Evolutionary conservation across 345 rosid genomes (phyloP), one percentile per base, ranked within the genome.

Genomic region (Hirschfeldia incana): DNA sequence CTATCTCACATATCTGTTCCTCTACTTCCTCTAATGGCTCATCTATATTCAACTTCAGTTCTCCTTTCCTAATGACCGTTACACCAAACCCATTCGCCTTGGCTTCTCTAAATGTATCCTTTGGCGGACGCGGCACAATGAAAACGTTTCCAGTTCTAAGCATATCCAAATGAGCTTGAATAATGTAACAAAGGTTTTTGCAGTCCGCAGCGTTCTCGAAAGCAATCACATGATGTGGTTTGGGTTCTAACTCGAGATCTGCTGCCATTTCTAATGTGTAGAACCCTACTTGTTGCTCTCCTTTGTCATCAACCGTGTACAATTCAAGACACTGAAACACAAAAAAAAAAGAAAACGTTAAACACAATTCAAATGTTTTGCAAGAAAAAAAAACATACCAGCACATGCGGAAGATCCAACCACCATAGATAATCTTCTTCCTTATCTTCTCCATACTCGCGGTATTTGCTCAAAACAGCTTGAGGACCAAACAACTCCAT

Each of bases 361-460:
- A 21, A 21, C 21, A 21, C 21, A 21, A 21, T 21, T 15, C 28
- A 62, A 28, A 33, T 27, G 65, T 42, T 65, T 17, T 26, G 65
- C 15, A 58, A 55, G 66, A 39, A 78, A 42, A 39, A 77, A 21
- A 21, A 42, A 80, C 92, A 78, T 74, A 94, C 98, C 88, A 92
- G 77, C 33, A 94, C 88, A 84, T 87, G 88, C 11, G 94, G 97
- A 81, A 94, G 97, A 85, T 92, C 98, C 73, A 92, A 83, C 98
- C 98, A 94, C 98, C 98, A 92, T 29, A 94, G 82, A 75, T 85
- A 90, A 79, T 94, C 98, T 85, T 89, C 92, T 77, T 87, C 89
- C 73, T 92, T 86, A n/a, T 86, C 89, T 46, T 92, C 93, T 42
- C 86, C 91, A 83, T 92, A 92, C 75, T 94, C 98, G 46, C 82